A percentile compares a stretch with the other conserved stretches of the same genome.
Evolutionary conservation across 345 rosid species (phyloP).

Genomic region (Psidium guajava): DNA sequence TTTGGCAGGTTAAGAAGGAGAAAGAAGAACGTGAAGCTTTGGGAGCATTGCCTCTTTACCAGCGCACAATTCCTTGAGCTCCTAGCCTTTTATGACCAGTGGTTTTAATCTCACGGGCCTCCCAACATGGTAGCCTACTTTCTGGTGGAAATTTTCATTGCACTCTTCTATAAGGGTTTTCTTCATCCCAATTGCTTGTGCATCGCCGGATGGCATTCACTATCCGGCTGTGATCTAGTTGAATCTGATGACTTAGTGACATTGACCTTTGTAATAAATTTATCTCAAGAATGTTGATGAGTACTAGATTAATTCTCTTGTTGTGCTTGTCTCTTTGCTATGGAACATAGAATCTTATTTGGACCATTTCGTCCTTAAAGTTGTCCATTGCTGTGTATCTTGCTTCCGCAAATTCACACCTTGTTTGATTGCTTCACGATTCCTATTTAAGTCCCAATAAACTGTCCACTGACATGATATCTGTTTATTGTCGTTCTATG

Average conservation of each 20-base stretch:
- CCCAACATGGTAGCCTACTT: background rate
- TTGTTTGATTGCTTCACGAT: background rate
- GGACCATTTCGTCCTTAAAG: background rate
- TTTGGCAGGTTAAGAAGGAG: conserved; percentile 37
- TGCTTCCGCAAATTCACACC: background rate
- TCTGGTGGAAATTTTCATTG: background rate
- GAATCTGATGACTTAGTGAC: background rate
- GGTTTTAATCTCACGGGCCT: background rate
- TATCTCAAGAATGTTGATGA: background rate
- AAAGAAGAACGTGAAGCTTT: conserved; percentile 33
- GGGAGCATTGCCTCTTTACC: conserved; percentile 39
- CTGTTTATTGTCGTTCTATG: background rate
- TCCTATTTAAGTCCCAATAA: background rate
- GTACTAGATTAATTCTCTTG: background rate
- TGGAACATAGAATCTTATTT: background rate
- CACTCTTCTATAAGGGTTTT: background rate
- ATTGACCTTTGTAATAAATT: background rate
- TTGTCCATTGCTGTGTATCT: background rate
- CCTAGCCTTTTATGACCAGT: background rate
- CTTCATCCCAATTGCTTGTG: background rate
- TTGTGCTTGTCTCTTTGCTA: background rate
- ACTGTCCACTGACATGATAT: background rate
- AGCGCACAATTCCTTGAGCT: conserved; percentile 31
- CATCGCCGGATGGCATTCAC: background rate
- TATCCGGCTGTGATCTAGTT: background rate